These are phyloP conservation scores for Fagopyrum homotropicum DNA, from an alignment of 148 eudicot genomes.

Conservation along the genomic window DNA sequence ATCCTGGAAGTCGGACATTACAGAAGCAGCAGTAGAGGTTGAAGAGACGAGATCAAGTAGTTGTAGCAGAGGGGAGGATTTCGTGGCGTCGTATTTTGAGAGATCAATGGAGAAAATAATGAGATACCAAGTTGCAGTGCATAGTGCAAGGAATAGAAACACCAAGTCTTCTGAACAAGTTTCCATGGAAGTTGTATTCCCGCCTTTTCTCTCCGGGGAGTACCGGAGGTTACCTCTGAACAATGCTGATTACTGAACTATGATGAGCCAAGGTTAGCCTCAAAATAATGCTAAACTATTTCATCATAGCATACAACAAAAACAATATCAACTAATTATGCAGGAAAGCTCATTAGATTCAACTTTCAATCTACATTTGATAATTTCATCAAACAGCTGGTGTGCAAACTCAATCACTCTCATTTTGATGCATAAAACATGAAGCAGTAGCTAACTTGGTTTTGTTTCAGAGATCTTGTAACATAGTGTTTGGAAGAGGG, in stretches of 20 bases:
- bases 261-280: not conserved
- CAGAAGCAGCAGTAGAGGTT: not conserved
- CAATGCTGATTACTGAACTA: not conserved
- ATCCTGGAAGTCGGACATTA: not conserved
- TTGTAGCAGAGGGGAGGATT: not conserved
- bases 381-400: no score
- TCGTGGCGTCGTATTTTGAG: not conserved
- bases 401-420: no score
- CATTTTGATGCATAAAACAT: no score
- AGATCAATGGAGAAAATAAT: conserved; percentile 1
- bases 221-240: not conserved
- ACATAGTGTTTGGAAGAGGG: no score
- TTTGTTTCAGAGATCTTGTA: no score
- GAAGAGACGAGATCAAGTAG: not conserved
- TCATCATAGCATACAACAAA: no score
- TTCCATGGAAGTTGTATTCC: not conserved
- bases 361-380: no score
- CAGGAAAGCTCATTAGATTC: no score
- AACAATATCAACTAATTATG: no score
- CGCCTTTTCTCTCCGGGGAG: not conserved
- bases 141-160: not conserved
- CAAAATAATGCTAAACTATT: no score
- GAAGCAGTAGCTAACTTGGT: no score
- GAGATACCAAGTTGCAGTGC: not conserved
- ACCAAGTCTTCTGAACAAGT: not conserved